Evolutionary conservation across 176 grass and related monocot genomes (phyloP).

Genomic region (Carex cristatella): DNA sequence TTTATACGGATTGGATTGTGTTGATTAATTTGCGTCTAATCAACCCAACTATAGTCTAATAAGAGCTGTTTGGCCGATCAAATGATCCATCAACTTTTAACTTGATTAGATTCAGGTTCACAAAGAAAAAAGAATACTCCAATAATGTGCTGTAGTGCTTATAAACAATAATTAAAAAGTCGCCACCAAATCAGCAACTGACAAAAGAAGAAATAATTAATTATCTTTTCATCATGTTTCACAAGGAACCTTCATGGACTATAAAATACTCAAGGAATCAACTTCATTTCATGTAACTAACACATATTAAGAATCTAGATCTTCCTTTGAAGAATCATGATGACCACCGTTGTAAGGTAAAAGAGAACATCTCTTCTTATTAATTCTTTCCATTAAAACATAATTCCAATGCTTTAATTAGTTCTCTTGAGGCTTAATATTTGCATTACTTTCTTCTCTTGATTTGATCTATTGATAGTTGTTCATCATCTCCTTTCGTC

Average conservation of each 20-base stretch:
- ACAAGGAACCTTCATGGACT: constrained; percentile 4
- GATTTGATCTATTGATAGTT: background rate
- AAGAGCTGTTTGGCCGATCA: no score
- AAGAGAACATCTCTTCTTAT: background rate
- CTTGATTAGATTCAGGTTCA: background rate
- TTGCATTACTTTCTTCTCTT: background rate
- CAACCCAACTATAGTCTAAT: no score
- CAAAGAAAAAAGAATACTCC: background rate
- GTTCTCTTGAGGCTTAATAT: background rate
- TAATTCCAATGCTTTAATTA: background rate
- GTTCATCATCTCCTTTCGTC: background rate
- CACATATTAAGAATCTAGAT: background rate
- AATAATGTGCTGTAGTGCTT: background rate
- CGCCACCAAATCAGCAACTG: background rate
- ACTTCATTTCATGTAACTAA: background rate
- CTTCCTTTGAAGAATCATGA: background rate
- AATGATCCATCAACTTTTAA: background rate
- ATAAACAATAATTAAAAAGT: background rate
- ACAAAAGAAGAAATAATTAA: background rate
- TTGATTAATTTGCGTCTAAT: no score
- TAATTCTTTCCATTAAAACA: background rate
- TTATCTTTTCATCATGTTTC: background rate
- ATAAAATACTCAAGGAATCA: background rate
- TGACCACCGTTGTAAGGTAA: background rate
- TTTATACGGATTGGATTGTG: background rate